These are phyloP conservation scores for Posidonia oceanica DNA, from an alignment of 116 monocot genomes.

Conservation along the genomic window DNA sequence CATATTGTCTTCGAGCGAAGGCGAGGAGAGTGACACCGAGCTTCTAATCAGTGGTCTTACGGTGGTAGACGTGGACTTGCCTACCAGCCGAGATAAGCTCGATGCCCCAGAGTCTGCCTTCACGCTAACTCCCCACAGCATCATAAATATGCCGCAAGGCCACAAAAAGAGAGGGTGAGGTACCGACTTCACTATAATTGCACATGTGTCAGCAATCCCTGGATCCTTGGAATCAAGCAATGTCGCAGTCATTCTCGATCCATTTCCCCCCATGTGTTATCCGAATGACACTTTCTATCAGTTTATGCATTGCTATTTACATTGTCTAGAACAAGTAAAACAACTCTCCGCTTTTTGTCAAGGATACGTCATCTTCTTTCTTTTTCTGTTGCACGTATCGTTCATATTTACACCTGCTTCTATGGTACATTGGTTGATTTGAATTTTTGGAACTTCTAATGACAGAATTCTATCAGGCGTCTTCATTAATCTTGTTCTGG, in stretches of 20 bases:
- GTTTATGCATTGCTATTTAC: no score
- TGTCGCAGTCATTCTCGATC: background rate
- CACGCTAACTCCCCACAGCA: slow-evolving; percentile 15
- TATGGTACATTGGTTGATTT: background rate
- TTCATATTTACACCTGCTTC: background rate
- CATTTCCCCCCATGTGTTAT: no score
- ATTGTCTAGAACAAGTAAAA: no score
- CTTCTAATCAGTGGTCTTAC: background rate
- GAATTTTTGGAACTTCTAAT: slow-evolving; percentile 1
- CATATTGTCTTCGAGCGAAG: slow-evolving; percentile 21
- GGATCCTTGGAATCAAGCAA: background rate
- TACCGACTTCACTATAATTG: background rate
- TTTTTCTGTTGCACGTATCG: background rate
- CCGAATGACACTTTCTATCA: no score
- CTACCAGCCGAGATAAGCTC: background rate
- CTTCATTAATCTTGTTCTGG: slow-evolving; percentile 39
- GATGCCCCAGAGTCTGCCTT: slow-evolving; percentile 14
- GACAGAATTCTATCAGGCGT: slow-evolving; percentile 49
- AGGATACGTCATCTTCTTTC: background rate
- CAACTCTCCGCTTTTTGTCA: no score
- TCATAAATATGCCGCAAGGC: slow-evolving; percentile 9
- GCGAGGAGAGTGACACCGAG: slow-evolving; percentile 27
- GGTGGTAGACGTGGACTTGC: background rate
- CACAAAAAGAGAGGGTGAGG: slow-evolving; percentile 10
- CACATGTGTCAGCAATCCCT: background rate